Percentiles rank a stretch among this genome's conserved stretches.
Conservation (phyloP, 305 asterid genomes). For the Solanum aculeatissimum region DNA sequence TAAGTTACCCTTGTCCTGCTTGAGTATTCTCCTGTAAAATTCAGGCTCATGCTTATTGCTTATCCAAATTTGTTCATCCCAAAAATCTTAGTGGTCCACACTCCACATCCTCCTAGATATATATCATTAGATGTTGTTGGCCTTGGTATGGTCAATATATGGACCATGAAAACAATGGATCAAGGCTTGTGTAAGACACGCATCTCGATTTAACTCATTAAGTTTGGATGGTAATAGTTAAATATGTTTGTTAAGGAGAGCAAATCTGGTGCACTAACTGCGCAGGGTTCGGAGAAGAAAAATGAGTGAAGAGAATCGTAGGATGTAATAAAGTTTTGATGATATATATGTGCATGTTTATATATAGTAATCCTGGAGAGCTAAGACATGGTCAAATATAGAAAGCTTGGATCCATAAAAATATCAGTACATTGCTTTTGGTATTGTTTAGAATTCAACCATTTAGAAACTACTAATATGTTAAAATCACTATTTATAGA, state of each 20-base stretch:
- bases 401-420: background rate
- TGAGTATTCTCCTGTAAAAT: background rate
- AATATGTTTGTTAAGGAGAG: background rate
- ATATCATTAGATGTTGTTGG: background rate
- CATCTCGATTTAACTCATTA: background rate
- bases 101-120: background rate
- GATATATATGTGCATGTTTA: too few relatives aligned
- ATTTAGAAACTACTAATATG: too few relatives aligned
- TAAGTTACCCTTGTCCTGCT: background rate
- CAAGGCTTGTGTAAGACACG: background rate
- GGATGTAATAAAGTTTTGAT: background rate
- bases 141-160: background rate
- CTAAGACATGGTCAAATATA: background rate
- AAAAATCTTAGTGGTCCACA: background rate
- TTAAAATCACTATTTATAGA: background rate
- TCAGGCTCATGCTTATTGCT: background rate
- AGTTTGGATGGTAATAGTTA: background rate
- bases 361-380: background rate
- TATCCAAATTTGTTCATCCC: background rate
- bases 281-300: too few relatives aligned
- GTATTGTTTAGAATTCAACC: background rate
- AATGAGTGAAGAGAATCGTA: background rate
- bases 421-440: background rate
- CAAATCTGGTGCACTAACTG: too few relatives aligned
- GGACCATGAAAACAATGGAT: background rate